Percentiles rank a stretch among this genome's conserved stretches.
Conservation (phyloP, 2,329 filamentous ascomycete species). For the Pseudocercospora pini-densiflorae region DNA sequence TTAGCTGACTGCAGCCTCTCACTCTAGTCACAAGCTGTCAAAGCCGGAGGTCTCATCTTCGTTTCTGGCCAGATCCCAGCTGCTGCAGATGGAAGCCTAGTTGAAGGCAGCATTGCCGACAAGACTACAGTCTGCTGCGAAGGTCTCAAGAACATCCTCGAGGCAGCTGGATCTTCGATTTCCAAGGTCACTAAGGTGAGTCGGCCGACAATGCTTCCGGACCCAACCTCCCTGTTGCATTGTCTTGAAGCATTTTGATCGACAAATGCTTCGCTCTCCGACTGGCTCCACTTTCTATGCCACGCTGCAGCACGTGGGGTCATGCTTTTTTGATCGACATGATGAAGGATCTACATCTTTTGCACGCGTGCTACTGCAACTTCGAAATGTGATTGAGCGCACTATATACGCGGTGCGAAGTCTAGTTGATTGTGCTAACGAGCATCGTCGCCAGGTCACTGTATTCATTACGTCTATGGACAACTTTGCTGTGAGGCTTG, state of each 20-base stretch:
- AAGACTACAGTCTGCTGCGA: constrained; percentile 73
- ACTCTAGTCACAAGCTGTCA: constrained; percentile 62
- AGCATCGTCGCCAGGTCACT: constrained; percentile 43
- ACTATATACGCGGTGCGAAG: constrained; percentile 3
- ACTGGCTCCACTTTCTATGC: background rate
- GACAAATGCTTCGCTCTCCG: constrained; percentile 1
- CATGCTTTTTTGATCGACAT: background rate
- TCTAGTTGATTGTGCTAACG: constrained; percentile 14
- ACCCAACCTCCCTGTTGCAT: background rate
- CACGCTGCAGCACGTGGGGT: constrained; percentile 2
- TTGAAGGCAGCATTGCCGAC: constrained; percentile 68
- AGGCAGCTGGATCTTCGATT: constrained; percentile 78
- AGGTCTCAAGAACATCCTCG: constrained; percentile 83
- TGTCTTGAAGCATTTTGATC: background rate
- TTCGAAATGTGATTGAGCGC: background rate
- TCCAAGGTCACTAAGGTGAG: constrained; percentile 81
- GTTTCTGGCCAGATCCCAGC: constrained; percentile 79
- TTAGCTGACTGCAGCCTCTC: background rate
- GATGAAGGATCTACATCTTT: background rate
- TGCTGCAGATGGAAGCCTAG: constrained; percentile 63
- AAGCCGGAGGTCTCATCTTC: constrained; percentile 68
- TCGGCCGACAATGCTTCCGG: background rate
- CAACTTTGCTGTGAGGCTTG: constrained; percentile 74
- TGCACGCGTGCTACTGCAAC: background rate
- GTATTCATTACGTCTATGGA: constrained; percentile 93